Base-by-base conservation (phyloP, 2,329 filamentous ascomycete species). In the Fusarium sp. region DNA sequence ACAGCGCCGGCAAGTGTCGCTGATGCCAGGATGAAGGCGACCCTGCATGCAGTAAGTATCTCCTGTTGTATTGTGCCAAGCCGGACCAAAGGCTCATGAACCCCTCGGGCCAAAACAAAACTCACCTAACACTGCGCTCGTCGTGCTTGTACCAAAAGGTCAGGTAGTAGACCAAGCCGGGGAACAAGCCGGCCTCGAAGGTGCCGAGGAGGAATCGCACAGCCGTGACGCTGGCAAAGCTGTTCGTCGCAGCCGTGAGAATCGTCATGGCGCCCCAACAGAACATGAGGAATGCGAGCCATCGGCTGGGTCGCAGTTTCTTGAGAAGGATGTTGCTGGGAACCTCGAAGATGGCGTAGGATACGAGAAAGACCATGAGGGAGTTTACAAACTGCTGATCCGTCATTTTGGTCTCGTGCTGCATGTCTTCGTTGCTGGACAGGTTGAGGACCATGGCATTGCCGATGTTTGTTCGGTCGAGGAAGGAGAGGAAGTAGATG, bases 101-200 rank as follows among this genome's bases (percentile, higher is more conserved):
- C 42, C 42, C 42, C 42, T 46, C 42, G 22, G 22, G 4, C 55
- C 29, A 3, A 31, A 46, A 16, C n/a, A n/a, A 76, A 22, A 76
- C 79, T 70, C 62, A 81, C 79, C 81, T 87, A n/a, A 94, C 82
- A 24, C 91, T 92, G 5, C 93, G 87, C 81, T 95, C 92, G 20
- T 89, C 87, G 73, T 90, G 89, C 51, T 88, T 90, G 80, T 95
- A 95, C 87, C 93, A 94, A 70, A 94, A 90, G 0, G 92, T 94
- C 56, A 95, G 83, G 74, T 93, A 94, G 80, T 90, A 84, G 0
- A 90, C 88, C 73, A 93, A 82, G 0, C 81, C 80, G 0, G 81
- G 81, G 69, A 94, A 94, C 1, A 94, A 82, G 0, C 92, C 92
- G 5, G 92, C 92, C 81, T 95, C 93, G 46, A 92, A 89, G 6